Percentiles rank a stretch among this genome's conserved stretches.
Conservation (phyloP, 2,329 filamentous ascomycete genomes). For the Fusarium irregulare region DNA sequence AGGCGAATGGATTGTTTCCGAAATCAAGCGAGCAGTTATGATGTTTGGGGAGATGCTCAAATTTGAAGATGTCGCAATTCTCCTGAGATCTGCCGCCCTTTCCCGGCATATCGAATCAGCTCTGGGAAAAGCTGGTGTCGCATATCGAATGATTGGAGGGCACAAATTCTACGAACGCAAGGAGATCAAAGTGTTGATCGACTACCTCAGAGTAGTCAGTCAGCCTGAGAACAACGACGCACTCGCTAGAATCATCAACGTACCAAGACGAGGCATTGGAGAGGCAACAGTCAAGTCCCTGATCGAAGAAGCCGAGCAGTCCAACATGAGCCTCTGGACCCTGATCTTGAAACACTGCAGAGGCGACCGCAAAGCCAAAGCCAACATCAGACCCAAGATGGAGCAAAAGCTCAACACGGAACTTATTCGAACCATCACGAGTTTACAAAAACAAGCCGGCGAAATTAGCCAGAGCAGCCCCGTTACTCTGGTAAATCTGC, state of each 20-base stretch:
- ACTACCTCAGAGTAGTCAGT: slow-evolving; percentile 87
- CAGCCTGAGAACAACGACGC: slow-evolving; percentile 91
- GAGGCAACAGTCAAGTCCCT: slow-evolving; percentile 80
- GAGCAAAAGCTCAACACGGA: slow-evolving; percentile 65
- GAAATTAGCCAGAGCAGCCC: slow-evolving; percentile 45
- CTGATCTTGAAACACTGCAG: slow-evolving; percentile 70
- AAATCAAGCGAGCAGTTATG: slow-evolving; percentile 77
- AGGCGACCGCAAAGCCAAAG: slow-evolving; percentile 60
- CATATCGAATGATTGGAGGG: slow-evolving; percentile 93
- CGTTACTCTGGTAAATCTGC: slow-evolving; percentile 58
- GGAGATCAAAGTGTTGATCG: slow-evolving; percentile 87
- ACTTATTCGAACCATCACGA: slow-evolving; percentile 58
- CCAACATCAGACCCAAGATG: slow-evolving; percentile 61
- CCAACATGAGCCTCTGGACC: slow-evolving; percentile 78
- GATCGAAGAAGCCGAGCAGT: slow-evolving; percentile 79
- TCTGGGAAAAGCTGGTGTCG: slow-evolving; percentile 81
- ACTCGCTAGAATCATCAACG: slow-evolving; percentile 84
- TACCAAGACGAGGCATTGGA: slow-evolving; percentile 83
- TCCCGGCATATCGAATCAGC: slow-evolving; percentile 88
- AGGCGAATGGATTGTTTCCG: slow-evolving; percentile 87
- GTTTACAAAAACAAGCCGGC: slow-evolving; percentile 48
- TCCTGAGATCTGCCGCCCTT: slow-evolving; percentile 85
- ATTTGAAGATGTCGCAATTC: slow-evolving; percentile 83
- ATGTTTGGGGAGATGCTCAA: slow-evolving; percentile 80
- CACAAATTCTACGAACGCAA: slow-evolving; percentile 90